A percentile compares a stretch with the other conserved stretches of the same genome.
These are phyloP conservation scores for Rhodotorula kratochvilovae DNA, from an alignment of 768 basidiomycete species.

Conservation along the genomic window DNA sequence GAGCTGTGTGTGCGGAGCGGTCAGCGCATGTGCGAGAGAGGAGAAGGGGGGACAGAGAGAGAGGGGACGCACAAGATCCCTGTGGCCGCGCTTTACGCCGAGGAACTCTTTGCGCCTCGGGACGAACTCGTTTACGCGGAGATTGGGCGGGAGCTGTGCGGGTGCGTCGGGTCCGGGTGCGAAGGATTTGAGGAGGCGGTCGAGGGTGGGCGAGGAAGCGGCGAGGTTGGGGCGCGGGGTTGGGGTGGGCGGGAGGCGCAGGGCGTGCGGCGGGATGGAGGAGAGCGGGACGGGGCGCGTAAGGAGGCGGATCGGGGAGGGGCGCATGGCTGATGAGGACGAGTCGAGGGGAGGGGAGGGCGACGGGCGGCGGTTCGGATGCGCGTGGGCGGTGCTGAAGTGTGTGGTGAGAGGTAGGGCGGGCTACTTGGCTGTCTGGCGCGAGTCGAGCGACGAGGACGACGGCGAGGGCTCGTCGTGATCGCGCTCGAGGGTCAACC, in stretches of 20 bases:
- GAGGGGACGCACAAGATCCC: conserved; percentile 16
- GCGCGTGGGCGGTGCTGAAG: not conserved
- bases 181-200: conserved; percentile 11
- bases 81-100: conserved; percentile 14
- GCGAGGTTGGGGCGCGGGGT: not conserved
- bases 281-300: conserved; percentile 21
- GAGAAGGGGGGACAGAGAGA: not conserved
- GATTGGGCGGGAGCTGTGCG: conserved; percentile 14
- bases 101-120: conserved; percentile 11
- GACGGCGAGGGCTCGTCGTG: too few relatives aligned
- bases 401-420: not conserved
- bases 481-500: too few relatives aligned
- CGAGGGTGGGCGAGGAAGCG: conserved; percentile 15
- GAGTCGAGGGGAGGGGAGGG: not conserved
- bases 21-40: not conserved
- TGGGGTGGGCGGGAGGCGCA: conserved; percentile 18
- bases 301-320: not conserved
- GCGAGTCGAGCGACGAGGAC: too few relatives aligned
- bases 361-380: too few relatives aligned
- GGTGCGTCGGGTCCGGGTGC: not conserved
- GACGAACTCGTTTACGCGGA: conserved; percentile 22
- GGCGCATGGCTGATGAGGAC: conserved; percentile 8
- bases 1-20: not conserved
- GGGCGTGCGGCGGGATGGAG: conserved; percentile 1
- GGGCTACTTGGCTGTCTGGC: not conserved